phyloP scores from a whole-genome alignment of 192 early-diverging fungal species.

The Spizellomyces punctatus region DNA sequence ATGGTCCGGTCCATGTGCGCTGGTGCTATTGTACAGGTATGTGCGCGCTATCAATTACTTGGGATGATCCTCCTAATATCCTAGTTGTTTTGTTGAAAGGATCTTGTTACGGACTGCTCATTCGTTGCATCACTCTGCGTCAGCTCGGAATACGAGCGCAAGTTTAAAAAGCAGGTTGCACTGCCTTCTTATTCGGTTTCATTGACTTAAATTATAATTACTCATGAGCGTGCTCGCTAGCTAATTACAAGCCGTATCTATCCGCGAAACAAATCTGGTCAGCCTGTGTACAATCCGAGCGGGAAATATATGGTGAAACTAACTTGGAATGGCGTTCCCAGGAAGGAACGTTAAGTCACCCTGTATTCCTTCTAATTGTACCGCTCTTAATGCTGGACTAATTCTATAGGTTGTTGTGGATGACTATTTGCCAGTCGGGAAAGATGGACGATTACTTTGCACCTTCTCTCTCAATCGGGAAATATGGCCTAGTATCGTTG shows the following conservation, averaged over 20 bases:
- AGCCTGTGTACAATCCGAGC: conserved; percentile 79
- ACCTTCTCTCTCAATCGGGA: conserved; percentile 80
- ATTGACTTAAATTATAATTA: background rate
- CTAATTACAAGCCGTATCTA: conserved; percentile 85
- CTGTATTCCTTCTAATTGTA: conserved; percentile 7
- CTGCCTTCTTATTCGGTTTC: background rate
- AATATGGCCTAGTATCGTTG: conserved; percentile 83
- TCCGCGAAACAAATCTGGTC: conserved; percentile 72
- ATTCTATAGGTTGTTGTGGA: conserved; percentile 68
- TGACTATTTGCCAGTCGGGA: conserved; percentile 80
- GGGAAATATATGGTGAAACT: conserved; percentile 91
- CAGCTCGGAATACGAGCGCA: conserved; percentile 74
- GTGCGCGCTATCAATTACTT: too few relatives aligned
- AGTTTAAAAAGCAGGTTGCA: conserved; percentile 69
- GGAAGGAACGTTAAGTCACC: conserved; percentile 61
- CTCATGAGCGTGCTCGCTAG: conserved; percentile 20
- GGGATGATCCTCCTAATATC: background rate
- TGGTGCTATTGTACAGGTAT: conserved; percentile 44
- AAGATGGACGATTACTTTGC: conserved; percentile 73
- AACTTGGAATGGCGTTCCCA: conserved; percentile 80
- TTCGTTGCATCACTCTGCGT: conserved; percentile 93
- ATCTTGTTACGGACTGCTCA: conserved; percentile 93
- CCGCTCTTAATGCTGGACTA: background rate
- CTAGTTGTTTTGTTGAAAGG: conserved; percentile 52
- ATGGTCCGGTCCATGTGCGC: conserved; percentile 70